Percentiles rank a stretch among this genome's conserved stretches.
phyloP scores from a whole-genome alignment of 2,329 filamentous ascomycete species.

The Arachnomyces sp. region DNA sequence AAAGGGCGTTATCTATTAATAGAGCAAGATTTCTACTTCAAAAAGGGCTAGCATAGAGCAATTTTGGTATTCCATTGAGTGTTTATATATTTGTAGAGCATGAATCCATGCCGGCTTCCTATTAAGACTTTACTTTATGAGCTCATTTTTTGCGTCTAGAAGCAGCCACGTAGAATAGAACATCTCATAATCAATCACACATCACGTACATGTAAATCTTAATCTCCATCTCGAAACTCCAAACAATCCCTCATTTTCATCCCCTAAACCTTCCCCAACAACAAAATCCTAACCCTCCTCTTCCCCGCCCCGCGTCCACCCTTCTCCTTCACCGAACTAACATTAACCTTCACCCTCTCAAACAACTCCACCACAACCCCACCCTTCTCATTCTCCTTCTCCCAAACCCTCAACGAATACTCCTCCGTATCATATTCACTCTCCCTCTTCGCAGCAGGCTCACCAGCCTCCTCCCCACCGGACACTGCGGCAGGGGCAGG shows the following conservation, averaged over 20 bases:
- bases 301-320: conserved; percentile 68
- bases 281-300: conserved; percentile 51
- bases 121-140: no score
- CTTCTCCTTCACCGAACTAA: conserved; percentile 88
- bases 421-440: conserved; percentile 78
- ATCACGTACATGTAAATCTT: conserved; percentile 4
- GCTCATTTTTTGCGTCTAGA: no score
- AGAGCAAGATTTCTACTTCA: no score
- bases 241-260: conserved; percentile 4
- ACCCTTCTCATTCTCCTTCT: conserved; percentile 46
- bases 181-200: no score
- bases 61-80: no score
- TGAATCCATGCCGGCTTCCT: no score
- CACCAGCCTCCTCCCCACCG: conserved; percentile 26
- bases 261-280: conserved; percentile 22
- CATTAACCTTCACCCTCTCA: conserved; percentile 79
- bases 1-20: no score
- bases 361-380: conserved; percentile 67
- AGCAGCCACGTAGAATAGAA: no score
- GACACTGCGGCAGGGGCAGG: conserved; percentile 18
- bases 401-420: conserved; percentile 60
- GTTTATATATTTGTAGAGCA: no score
- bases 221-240: conserved; percentile 7
- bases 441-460: conserved; percentile 46
- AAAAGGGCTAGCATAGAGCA: no score